Evolutionary conservation across 2,329 filamentous ascomycete genomes (phyloP), one percentile per base, ranked within the genome.

Genomic region (Trichoderma sp.): DNA sequence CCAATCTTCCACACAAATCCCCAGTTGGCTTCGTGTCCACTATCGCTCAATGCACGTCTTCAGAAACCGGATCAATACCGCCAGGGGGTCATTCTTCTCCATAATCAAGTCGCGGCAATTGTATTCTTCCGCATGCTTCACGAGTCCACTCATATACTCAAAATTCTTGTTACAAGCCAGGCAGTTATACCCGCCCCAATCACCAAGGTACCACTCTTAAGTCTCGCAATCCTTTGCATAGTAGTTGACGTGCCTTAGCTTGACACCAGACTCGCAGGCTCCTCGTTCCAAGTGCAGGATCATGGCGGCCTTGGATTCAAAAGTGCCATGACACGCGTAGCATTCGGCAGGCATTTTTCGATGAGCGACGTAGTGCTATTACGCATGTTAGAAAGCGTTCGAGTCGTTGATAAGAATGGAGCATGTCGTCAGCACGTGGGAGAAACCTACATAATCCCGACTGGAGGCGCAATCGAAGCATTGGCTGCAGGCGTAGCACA

Each of bases 111-210:
- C 70, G 7, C 69, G 29, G 2, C 74, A 76, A 0, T 31, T 57
- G 16, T 73, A 71, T 40, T 73, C 75, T 40, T 77, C 75, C 0
- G 63, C 71, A 52, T 76, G 75, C 24, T 77, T 72, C 2, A 76
- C 64, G 4, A 76, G 52, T 19, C 60, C 72, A 19, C 75, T 74
- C 27, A 77, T 56, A 0, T 19, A 60, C 8, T 3, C 43, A 61
- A 70, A 73, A 1, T 7, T 55, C 2, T 21, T 43, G 0, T 68
- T 35, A 61, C 75, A 77, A 4, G 58, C 70, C 4, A 63, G 65
- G 16, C 76, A 77, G 27, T 62, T 31, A 10, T 74, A 72, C 13
- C 71, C 63, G 2, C 68, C 70, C 0, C 58, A 56, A 2, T 71
- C 24, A 13, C 65, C 56, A 40, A 76, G 72, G 52, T 80, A 74